Evolutionary conservation across 1,139 yeast species (phyloP), one percentile per base, ranked within the genome.

Genomic region (Saccharomyces hybrid): DNA sequence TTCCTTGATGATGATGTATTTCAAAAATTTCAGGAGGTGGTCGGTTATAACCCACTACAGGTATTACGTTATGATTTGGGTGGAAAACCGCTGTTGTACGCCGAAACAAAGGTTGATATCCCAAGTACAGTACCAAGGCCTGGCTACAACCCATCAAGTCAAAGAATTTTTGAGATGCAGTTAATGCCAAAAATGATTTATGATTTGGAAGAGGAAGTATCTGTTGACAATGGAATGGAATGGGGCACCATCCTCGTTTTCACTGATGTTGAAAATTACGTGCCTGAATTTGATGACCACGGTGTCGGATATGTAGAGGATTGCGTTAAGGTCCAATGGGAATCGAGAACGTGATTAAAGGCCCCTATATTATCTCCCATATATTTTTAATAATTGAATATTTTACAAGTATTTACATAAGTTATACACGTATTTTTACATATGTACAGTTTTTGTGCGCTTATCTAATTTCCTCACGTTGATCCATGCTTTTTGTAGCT

Each of bases 291-390:
- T 27, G 86, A 85, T 60, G 78, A 73, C 1, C 75, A 83, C 56
- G 80, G 83, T 48, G 93, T 89, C 23, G 97, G 88, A 0, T 93
- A 93, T 64, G 80, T 85, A 1, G 90, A 88, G 67, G 99, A 93
- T 70, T 88, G 86, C 85, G 87, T 88, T 59, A 97, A 93, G 31
- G 96, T 91, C 11, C 99, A 93, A 71, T 93, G 98, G 98, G 99
- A 93, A 70, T 66, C 70, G 42, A 57, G 62, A 49, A 46, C 42
- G 13, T 55, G 48, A 51, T 14, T 34, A 13, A 49, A 11, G 27
- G 23, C 8, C 23, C 42, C 23, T 19, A 38, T 38, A 8, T 38
- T 34, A 14, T 38, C 19, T 8, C 31, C 16, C 19, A 27, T 28
- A 14, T 38, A n/a, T 38, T 13, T 28, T 23, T 38, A 38, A 38